Evolutionary conservation across 306 rosid species (phyloP).

Genomic region (Pachyrhizus erosus): DNA sequence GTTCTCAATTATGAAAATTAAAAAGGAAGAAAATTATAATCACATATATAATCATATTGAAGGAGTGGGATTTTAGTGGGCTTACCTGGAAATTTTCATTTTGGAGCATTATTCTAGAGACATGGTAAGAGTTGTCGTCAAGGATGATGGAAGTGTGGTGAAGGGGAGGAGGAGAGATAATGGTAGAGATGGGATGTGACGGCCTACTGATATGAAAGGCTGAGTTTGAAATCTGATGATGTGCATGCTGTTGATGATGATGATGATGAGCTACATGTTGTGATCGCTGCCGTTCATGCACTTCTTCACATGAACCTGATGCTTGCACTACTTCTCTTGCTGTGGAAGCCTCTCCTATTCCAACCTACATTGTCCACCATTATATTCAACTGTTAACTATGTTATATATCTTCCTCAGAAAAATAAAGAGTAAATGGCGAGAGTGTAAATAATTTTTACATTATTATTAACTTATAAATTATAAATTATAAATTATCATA

Average conservation of each 20-base stretch:
- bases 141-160: slow-evolving; percentile 80
- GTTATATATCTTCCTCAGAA: not conserved
- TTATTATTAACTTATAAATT: no score
- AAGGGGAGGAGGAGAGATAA: slow-evolving; percentile 79
- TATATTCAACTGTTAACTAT: not conserved
- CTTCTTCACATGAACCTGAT: slow-evolving; percentile 65
- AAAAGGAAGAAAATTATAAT: not conserved
- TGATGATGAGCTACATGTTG: slow-evolving; percentile 59
- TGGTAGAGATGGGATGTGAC: slow-evolving; percentile 71
- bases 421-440: no score
- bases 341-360: slow-evolving; percentile 75
- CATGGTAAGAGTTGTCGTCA: slow-evolving; percentile 73
- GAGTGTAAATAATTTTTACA: no score
- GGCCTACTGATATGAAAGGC: slow-evolving; percentile 78
- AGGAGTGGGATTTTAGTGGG: slow-evolving; percentile 27
- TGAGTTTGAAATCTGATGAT: slow-evolving; percentile 61
- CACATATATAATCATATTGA: not conserved
- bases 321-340: slow-evolving; percentile 61
- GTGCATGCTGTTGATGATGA: slow-evolving; percentile 54
- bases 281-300: slow-evolving; percentile 51
- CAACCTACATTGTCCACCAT: slow-evolving; percentile 62
- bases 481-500: no score
- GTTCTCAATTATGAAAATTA: not conserved
- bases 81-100: slow-evolving; percentile 83
- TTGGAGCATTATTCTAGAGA: slow-evolving; percentile 76